These are phyloP conservation scores for Fusarium multiceps DNA, from an alignment of 2,329 filamentous ascomycete genomes.

Conservation along the genomic window DNA sequence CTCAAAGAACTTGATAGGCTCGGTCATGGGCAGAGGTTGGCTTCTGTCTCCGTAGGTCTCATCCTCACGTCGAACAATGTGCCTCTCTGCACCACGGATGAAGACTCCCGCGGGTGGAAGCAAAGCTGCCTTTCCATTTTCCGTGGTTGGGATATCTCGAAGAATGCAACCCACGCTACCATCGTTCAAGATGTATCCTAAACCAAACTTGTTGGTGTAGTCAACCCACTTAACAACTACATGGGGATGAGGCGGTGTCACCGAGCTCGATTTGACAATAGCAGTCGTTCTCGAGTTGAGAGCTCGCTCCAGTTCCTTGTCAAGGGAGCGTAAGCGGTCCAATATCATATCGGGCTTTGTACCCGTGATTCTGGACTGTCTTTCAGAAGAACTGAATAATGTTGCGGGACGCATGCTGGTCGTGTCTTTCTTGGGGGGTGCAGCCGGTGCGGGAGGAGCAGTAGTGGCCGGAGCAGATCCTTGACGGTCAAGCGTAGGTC, in stretches of 20 bases:
- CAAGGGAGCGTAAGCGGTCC: slow-evolving; percentile 65
- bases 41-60: slow-evolving; percentile 65
- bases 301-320: slow-evolving; percentile 70
- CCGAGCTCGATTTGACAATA: slow-evolving; percentile 65
- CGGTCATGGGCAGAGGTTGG: slow-evolving; percentile 72
- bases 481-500: slow-evolving; percentile 44
- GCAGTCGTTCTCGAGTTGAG: slow-evolving; percentile 73
- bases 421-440: slow-evolving; percentile 45
- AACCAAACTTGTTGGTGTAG: slow-evolving; percentile 86
- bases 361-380: slow-evolving; percentile 60
- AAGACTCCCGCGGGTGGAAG: slow-evolving; percentile 78
- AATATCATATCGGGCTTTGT: slow-evolving; percentile 70
- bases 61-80: slow-evolving; percentile 72
- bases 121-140: slow-evolving; percentile 61
- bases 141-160: slow-evolving; percentile 64
- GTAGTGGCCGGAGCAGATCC: slow-evolving; percentile 36
- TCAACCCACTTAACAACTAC: slow-evolving; percentile 86
- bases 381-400: slow-evolving; percentile 67
- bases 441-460: slow-evolving; percentile 40
- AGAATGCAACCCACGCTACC: slow-evolving; percentile 81
- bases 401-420: slow-evolving; percentile 56
- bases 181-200: slow-evolving; percentile 86
- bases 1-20: slow-evolving; percentile 77
- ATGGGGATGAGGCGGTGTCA: slow-evolving; percentile 67
- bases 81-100: slow-evolving; percentile 76